Percentiles rank a stretch among this genome's conserved stretches.
Evolutionary conservation across 2,329 filamentous ascomycete species (phyloP).

Genomic region (Xylaria sp.): DNA sequence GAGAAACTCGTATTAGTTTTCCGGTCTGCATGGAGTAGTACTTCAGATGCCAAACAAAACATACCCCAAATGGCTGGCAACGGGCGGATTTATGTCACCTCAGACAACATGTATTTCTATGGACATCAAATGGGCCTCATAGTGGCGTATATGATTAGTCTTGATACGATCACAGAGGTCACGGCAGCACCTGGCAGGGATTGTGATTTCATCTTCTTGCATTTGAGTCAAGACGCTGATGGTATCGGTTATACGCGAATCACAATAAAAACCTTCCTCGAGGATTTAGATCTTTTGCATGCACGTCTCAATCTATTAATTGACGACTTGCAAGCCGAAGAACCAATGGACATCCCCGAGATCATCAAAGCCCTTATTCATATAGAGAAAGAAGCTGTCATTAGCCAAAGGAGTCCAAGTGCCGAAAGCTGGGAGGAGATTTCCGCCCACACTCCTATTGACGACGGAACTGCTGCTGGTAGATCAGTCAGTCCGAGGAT

Average conservation of each 20-base stretch:
- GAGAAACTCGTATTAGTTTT: conserved; percentile 93
- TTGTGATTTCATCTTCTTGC: conserved; percentile 91
- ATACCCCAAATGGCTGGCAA: conserved; percentile 67
- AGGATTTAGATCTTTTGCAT: conserved; percentile 84
- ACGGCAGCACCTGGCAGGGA: conserved; percentile 89
- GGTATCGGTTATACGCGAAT: conserved; percentile 76
- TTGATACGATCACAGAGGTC: conserved; percentile 85
- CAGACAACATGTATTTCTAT: conserved; percentile 92
- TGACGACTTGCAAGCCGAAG: conserved; percentile 78
- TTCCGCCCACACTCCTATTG: conserved; percentile 66
- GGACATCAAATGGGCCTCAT: conserved; percentile 93
- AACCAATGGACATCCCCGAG: conserved; percentile 74
- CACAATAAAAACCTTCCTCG: conserved; percentile 92
- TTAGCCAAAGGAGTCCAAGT: conserved; percentile 72
- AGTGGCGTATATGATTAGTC: conserved; percentile 78
- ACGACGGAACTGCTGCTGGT: conserved; percentile 64
- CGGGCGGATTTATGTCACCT: conserved; percentile 87
- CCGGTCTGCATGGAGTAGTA: conserved; percentile 82
- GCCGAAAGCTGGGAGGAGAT: conserved; percentile 93
- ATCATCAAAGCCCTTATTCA: conserved; percentile 77
- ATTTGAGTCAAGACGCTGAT: conserved; percentile 71
- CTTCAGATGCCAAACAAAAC: conserved; percentile 56
- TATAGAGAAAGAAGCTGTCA: conserved; percentile 72
- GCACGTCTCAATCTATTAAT: conserved; percentile 86
- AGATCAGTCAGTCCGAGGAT: conserved; percentile 51